phyloP scores from a whole-genome alignment of 805 yeast genomes.

The Babjeviella inositovora region DNA sequence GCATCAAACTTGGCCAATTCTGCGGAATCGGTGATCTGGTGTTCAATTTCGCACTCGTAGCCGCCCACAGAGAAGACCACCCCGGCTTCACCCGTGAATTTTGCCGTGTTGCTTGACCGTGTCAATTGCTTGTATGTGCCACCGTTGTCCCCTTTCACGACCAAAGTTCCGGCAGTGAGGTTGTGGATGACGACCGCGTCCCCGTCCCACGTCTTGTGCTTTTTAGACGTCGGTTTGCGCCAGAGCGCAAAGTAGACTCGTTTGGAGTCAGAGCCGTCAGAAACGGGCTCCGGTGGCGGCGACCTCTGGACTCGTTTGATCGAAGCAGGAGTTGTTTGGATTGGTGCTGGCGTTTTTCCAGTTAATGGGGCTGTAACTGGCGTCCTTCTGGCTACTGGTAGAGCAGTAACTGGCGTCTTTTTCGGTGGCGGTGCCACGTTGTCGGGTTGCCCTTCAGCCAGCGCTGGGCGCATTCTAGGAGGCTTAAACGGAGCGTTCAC shows the following conservation, averaged over 20 bases:
- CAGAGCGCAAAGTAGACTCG: conserved; percentile 27
- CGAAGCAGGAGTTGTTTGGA: neutral
- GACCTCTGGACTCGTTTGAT: neutral
- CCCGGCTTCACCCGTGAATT: conserved; percentile 9
- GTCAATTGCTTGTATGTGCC: conserved; percentile 3
- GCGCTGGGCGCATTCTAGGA: conserved; percentile 16
- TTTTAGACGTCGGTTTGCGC: conserved; percentile 59
- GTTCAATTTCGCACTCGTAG: conserved; percentile 49
- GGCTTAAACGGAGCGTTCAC: conserved; percentile 35
- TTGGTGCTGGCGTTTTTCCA: conserved; percentile 2
- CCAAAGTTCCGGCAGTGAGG: conserved; percentile 6
- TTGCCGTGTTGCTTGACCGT: conserved; percentile 12
- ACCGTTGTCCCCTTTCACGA: conserved; percentile 12
- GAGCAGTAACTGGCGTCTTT: conserved; percentile 1
- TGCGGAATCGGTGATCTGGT: conserved; percentile 13
- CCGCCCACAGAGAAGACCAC: conserved; percentile 32
- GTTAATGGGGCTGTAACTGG: conserved; percentile 1
- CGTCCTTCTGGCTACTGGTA: neutral
- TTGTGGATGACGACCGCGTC: conserved; percentile 47
- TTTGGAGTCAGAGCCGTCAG: neutral
- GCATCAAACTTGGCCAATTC: conserved; percentile 6
- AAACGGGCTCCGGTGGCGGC: neutral
- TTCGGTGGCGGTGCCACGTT: conserved; percentile 2
- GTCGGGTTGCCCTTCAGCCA: conserved; percentile 2
- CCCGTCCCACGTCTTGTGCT: conserved; percentile 91